Evolutionary conservation across 352 stramenopile genomes (phyloP), one percentile per base, ranked within the genome.

Genomic region (Pythium dissimile): DNA sequence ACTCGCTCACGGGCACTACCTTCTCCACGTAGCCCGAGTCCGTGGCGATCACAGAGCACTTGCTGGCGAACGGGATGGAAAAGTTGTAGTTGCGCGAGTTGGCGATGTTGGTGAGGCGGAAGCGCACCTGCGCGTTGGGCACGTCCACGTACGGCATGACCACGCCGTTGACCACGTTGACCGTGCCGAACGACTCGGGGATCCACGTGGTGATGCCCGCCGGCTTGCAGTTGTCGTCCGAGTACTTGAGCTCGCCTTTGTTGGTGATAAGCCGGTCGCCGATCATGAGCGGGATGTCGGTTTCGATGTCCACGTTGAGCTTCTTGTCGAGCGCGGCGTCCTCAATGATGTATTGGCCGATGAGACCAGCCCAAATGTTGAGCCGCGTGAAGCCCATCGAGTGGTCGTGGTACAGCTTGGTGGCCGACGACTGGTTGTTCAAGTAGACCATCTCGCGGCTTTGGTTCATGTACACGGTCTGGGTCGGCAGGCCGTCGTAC

Each of bases 51-150:
- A 81, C 26, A 23, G 69, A 64, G 59, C 80, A 87, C 65, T 84
- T 79, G 59, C 72, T 59, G 0, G 72, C 68, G 62, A 90, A 90
- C 10, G 80, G 77, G 18, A 90, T 69, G 7, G 74, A 79, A 28
- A 90, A 71, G 60, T 90, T 90, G 72, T 90, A 90, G 64, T 88
- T 73, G 39, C 80, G 75, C 39, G 80, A 62, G 62, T 90, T 90
- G 54, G 80, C 76, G 15, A 66, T 50, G 49, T 87, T 90, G 20
- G 59, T 59, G n/a, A 87, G 49, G 16, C 77, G 80, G 34, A 88
- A 81, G 31, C 80, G 77, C 35, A 85, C 77, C 41, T 90, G 77
- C 9, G 75, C 69, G 35, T 65, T 66, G 11, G 78, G 80, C 8
- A 90, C 61, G 38, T 86, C 67, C 5, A 87, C 43, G 61, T 84